These are phyloP conservation scores for Candida oleophila DNA, from an alignment of 805 yeast species.

Conservation along the genomic window DNA sequence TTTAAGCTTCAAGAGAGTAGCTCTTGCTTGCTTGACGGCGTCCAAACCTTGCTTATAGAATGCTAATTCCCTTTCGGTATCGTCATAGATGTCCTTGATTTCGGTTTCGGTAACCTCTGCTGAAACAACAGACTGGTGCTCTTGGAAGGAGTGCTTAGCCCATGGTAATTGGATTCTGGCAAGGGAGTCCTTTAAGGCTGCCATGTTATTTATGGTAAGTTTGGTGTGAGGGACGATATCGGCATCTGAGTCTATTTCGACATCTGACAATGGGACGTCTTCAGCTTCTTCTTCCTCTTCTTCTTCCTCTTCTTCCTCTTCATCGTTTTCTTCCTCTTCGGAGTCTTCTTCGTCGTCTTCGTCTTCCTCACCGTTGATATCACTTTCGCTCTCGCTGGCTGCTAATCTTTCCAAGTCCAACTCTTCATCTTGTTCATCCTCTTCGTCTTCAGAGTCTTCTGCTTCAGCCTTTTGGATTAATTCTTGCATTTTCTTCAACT, in stretches of 20 bases:
- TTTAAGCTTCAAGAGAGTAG: constrained; percentile 61
- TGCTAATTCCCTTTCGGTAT: constrained; percentile 91
- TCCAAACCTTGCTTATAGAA: constrained; percentile 92
- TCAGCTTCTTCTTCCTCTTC: constrained; percentile 67
- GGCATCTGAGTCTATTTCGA: constrained; percentile 89
- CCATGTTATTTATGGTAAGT: constrained; percentile 79
- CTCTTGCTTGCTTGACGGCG: constrained; percentile 74
- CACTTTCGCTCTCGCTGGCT: constrained; percentile 52
- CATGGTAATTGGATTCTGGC: constrained; percentile 67
- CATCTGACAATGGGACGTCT: constrained; percentile 87
- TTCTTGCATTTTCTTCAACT: constrained; percentile 48
- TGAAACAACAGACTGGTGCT: constrained; percentile 75
- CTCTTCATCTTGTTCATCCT: constrained; percentile 37
- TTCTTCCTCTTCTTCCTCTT: constrained; percentile 53
- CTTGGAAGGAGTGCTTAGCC: constrained; percentile 70
- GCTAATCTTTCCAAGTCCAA: constrained; percentile 56
- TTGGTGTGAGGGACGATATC: constrained; percentile 92
- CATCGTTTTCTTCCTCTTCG: constrained; percentile 39
- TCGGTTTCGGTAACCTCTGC: constrained; percentile 58
- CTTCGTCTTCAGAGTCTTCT: constrained; percentile 45
- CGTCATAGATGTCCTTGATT: constrained; percentile 88
- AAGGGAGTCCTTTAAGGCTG: constrained; percentile 74
- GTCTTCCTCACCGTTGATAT: constrained; percentile 29
- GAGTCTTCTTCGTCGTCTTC: constrained; percentile 34
- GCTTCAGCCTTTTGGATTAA: constrained; percentile 36